Evolutionary conservation across 306 rosid genomes (phyloP).

Genomic region (Glycine tomentella): DNA sequence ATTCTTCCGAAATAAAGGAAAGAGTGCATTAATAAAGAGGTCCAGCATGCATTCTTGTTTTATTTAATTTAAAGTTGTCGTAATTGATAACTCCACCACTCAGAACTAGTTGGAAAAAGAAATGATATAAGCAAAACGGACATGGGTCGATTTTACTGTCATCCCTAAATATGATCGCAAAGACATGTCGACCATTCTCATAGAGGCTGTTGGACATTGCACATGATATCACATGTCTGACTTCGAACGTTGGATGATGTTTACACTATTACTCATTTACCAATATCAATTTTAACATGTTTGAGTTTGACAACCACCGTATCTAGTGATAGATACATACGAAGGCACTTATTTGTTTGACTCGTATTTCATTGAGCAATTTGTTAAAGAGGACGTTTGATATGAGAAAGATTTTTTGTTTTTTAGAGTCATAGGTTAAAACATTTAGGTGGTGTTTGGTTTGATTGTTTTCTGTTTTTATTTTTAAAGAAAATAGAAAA

Average conservation of each 20-base stretch:
- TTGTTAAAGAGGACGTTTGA: not conserved
- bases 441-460: no score
- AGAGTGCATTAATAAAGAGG: not conserved
- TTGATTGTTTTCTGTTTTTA: no score
- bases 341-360: not conserved
- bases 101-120: slow-evolving; percentile 1
- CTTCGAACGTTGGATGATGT: not conserved
- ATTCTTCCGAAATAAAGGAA: not conserved
- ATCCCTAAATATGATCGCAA: no score
- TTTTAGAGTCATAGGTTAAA: no score
- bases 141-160: not conserved
- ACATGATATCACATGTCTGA: slow-evolving; percentile 39
- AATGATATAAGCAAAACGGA: no score
- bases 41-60: not conserved
- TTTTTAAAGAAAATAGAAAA: no score
- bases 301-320: not conserved
- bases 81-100: not conserved
- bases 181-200: slow-evolving; percentile 10
- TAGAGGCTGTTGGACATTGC: not conserved
- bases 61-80: not conserved
- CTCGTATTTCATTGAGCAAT: not conserved
- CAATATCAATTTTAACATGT: not conserved
- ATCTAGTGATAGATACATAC: not conserved
- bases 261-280: not conserved
- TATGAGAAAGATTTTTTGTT: no score